These are phyloP conservation scores for Daldinia childiae DNA, from an alignment of 495 filamentous ascomycete genomes.

Conservation along the genomic window DNA sequence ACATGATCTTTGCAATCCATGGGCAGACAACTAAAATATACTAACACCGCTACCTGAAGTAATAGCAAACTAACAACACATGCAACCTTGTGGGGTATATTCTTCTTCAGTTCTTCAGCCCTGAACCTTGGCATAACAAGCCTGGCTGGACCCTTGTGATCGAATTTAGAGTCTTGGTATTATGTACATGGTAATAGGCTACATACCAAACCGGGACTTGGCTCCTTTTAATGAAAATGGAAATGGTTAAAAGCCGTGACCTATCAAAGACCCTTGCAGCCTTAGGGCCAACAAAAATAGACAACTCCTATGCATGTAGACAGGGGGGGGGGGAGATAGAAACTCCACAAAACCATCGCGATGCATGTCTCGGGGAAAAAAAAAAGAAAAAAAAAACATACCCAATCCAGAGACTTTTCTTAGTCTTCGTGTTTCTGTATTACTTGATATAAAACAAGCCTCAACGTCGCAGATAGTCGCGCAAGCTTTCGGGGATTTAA, in stretches of 20 bases:
- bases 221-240: not conserved
- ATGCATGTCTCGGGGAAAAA: not conserved
- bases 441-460: not conserved
- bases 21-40: not conserved
- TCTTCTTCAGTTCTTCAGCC: constrained; percentile 10
- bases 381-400: not conserved
- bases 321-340: not conserved
- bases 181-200: too few relatives aligned
- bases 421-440: not conserved
- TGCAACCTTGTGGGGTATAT: not conserved
- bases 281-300: not conserved
- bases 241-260: too few relatives aligned
- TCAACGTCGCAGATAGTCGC: not conserved
- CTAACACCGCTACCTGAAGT: not conserved
- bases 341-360: not conserved
- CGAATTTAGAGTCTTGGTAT: constrained; percentile 13
- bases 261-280: not conserved
- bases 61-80: not conserved
- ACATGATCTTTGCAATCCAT: not conserved
- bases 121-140: constrained; percentile 19
- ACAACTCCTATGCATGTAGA: not conserved
- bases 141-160: not conserved
- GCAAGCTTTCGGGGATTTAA: not conserved
- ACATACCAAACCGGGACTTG: not conserved
- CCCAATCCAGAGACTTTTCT: not conserved